A percentile compares a stretch with the other conserved stretches of the same genome.
These are phyloP conservation scores for Albizia julibrissin DNA, from an alignment of 306 rosid species.

Conservation along the genomic window DNA sequence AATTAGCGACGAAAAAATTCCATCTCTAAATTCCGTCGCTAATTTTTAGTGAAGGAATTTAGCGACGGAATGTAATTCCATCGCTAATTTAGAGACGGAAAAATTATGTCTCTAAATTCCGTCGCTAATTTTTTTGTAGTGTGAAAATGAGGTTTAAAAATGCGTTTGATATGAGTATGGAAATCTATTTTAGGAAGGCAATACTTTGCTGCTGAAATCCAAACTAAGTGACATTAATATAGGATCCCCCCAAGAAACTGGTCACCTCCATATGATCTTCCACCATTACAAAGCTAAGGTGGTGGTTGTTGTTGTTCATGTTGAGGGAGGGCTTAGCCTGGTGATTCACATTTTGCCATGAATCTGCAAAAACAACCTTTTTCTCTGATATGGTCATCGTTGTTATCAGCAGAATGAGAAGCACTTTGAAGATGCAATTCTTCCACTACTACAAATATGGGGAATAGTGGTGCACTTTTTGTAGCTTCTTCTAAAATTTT, in stretches of 20 bases:
- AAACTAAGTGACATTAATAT: neutral
- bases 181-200: neutral
- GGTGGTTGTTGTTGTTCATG: neutral
- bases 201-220: neutral
- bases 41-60: too few species aligned
- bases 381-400: neutral
- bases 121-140: too few species aligned
- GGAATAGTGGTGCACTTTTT: too few species aligned
- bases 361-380: neutral
- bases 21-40: too few species aligned
- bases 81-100: too few species aligned
- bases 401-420: neutral
- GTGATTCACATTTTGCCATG: neutral
- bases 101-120: too few species aligned
- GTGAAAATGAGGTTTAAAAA: too few species aligned
- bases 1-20: too few species aligned
- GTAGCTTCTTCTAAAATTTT: too few species aligned
- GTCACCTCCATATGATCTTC: neutral
- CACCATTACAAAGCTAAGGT: neutral
- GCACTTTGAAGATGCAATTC: neutral
- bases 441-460: too few species aligned
- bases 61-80: too few species aligned
- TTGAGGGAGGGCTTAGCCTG: neutral
- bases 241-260: neutral
- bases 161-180: too few species aligned